Conservation (phyloP, 768 basidiomycete genomes). For the Amanita rimosa region DNA sequence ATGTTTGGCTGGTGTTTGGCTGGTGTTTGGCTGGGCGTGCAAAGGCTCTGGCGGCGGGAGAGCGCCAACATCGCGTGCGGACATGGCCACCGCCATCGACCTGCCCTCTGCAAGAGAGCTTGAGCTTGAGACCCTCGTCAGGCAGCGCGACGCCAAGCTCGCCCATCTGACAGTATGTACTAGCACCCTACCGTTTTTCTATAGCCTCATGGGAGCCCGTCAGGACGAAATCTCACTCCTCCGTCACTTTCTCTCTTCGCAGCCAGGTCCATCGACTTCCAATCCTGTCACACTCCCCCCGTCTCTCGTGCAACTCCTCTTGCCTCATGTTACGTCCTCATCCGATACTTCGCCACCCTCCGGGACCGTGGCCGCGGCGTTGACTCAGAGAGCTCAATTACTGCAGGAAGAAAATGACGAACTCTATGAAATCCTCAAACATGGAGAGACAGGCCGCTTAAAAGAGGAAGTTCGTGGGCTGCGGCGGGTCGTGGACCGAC, state of each 20-base stretch:
- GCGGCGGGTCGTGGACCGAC: constrained; percentile 50
- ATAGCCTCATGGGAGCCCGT: constrained; percentile 12
- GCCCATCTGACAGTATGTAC: constrained; percentile 56
- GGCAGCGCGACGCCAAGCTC: constrained; percentile 64
- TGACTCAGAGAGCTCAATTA: constrained; percentile 60
- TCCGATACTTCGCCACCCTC: constrained; percentile 23
- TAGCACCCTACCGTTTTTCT: constrained; percentile 1
- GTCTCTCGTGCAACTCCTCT: constrained; percentile 51
- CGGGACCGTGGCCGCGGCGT: constrained; percentile 57
- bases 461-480: constrained; percentile 74
- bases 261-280: constrained; percentile 46
- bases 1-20: background rate
- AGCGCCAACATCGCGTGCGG: background rate
- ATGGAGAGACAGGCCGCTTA: constrained; percentile 66
- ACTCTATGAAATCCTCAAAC: constrained; percentile 62
- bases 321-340: constrained; percentile 52
- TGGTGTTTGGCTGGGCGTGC: constrained; percentile 7
- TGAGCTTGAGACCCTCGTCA: constrained; percentile 70
- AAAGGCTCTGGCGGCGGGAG: background rate
- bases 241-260: constrained; percentile 50
- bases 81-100: constrained; percentile 33
- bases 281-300: constrained; percentile 65
- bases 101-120: constrained; percentile 67
- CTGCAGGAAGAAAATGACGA: constrained; percentile 87
- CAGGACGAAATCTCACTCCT: constrained; percentile 69